Base-by-base conservation (phyloP, 2,329 filamentous ascomycete species). In the Polytolypa hystricis region DNA sequence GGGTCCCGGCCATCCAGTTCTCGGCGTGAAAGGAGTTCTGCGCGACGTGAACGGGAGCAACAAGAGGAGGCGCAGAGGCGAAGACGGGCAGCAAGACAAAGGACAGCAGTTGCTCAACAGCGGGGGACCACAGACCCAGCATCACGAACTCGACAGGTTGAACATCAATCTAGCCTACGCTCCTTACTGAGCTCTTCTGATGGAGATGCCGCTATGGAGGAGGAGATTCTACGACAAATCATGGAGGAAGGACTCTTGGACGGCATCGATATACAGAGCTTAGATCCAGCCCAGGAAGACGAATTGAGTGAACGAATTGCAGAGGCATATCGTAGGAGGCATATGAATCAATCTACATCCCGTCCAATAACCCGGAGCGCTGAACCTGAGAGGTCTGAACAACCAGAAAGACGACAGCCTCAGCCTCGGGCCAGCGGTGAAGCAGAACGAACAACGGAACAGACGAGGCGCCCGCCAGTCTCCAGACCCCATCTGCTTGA, bases 251-350 rank as follows among this genome's bases (percentile, higher is more conserved):
- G 89, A 0, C 63, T 95, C 14, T 61, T 94, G 21, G 84, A 95
- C 50, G 87, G 85, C 12, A 77, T 95, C 31, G 87, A 95, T 53
- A 64, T 95, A 38, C 83, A 91, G 50, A 87, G 87, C 45, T 77
- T 95, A 37, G 86, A 89, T 43, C 70, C 85, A 11, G 75, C 68
- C 33, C 83, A 86, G 50, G 85, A 95, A 53, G 86, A 95, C 51
- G 84, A 93, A 51, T 75, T 96, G 11, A 93, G 84, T 45, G 82
- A 89, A 51, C 78, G 82, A 41, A 94, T 96, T 48, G 87, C 86
- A 2, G 84, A 93, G 51, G 85, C 85, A 2, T 94, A 93, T 52
- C 70, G 84, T 40, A 73, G 84, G 42, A 71, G 84, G 19, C 84
- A 93, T 52, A 54, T 34, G 30, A 35, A 17, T 8, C 38, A 54